Base-by-base conservation (phyloP, 192 early-diverging fungal species). In the Coemansia sp. region DNA sequence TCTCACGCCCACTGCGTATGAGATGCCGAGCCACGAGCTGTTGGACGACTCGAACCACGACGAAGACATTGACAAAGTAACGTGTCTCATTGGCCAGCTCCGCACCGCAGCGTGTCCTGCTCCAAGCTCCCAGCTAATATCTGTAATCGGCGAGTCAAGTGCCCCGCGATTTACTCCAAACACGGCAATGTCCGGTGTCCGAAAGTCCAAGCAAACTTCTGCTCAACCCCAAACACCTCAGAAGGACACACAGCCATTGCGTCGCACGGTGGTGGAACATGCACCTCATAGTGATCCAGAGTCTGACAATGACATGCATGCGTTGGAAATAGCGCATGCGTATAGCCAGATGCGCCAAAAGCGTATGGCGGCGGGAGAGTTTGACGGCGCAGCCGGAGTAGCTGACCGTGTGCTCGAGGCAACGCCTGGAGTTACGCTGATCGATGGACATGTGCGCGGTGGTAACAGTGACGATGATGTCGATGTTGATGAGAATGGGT, bases 301-400 rank as follows among this genome's bases (percentile, higher is more conserved):
- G 14, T 63, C 62, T 14, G 79, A 82, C 50, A 64, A 73, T 21
- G 73, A 76, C 5, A 47, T 82, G 64, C 79, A 76, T 48, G 74
- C 74, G 2, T 58, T 62, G 22, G 79, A 82, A 54, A 82, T 82
- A n/a, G 63, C 72, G 0, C 79, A 73, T 49, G 59, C 70, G 11
- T 82, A 82, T 52, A 63, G 37, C 35, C 66, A 64, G 5, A 72
- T 69, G 69, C 69, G 79, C 0, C 62, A 52, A 47, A 51, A 38
- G 7, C 59, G 57, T 15, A 60, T 76, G 69, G 54, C 64, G 2
- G 47, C 70, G 2, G 73, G 79, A 3, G 57, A 65, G 27, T 41
- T 82, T 27, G 73, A 76, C 15, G 70, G 54, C 1, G 70, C 67
- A 7, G 78, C 78, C 5, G 58, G 54, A 2, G 15, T 72, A 10